Evolutionary conservation across 2,329 filamentous ascomycete species (phyloP), one percentile per base, ranked within the genome.

Genomic region (Clarireedia hainanense): DNA sequence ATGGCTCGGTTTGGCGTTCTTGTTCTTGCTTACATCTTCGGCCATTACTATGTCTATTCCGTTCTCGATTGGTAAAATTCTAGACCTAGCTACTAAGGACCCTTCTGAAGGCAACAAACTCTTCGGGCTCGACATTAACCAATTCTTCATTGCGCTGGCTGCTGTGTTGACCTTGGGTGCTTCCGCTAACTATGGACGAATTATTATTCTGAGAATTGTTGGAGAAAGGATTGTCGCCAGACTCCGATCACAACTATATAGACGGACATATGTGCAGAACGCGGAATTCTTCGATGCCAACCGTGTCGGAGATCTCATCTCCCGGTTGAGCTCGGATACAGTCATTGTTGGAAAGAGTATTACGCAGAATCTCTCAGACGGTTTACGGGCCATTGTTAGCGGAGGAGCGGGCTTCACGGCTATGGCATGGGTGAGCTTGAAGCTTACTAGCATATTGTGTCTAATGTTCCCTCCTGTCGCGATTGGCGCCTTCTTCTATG

Each of bases 221-320:
- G 95, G 94, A 60, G 94, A 99, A 72, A 82, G 94, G 43, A 94
- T 99, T 57, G 94, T 99, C 53, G 86, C 92, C 10, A 83, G 92
- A 63, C 78, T 99, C 55, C 84, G 94, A 58, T 92, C 91, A 15
- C 88, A 90, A 68, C 82, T 99, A 4, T 99, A 95, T 74, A 84
- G 90, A 62, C 84, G 88, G 61, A 99, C 94, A 0, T 95, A 95
- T 65, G 80, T 94, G n/a, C 94, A 99, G 71, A 94, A 99, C 71
- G 94, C 94, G 57, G 94, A 97, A 68, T 99, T 99, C 75, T 99
- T 99, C 68, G 94, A 99, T 69, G 94, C 94, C 40, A 99, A 99
- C 73, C 83, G 94, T 26, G 91, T 96, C 26, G 94, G 94, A 70
- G 94, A 99, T 69, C 76, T 99, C 64, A 96, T 99, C 67, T 97